A percentile compares a stretch with the other conserved stretches of the same genome.
These are phyloP conservation scores for Teunomyces cretensis DNA, from an alignment of 805 yeast species.

Conservation along the genomic window DNA sequence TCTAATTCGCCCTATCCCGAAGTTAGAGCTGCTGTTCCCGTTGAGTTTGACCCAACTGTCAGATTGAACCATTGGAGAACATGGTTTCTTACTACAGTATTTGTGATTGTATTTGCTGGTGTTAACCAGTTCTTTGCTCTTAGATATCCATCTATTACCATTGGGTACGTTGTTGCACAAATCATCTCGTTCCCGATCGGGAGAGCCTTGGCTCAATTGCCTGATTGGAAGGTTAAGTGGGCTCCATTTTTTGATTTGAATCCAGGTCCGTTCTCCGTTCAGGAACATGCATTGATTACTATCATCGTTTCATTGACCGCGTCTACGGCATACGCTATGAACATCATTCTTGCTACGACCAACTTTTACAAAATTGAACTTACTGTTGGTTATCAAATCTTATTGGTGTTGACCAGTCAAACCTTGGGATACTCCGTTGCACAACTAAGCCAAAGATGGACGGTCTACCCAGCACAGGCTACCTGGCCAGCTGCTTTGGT, in stretches of 20 bases:
- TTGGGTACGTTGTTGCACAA: constrained; percentile 24
- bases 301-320: constrained; percentile 20
- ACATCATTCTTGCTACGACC: constrained; percentile 21
- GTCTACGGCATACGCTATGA: constrained; percentile 22
- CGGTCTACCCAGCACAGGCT: constrained; percentile 51
- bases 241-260: constrained; percentile 19
- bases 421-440: constrained; percentile 31
- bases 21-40: constrained; percentile 21
- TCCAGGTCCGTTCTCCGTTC: constrained; percentile 20
- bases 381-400: constrained; percentile 26
- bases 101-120: constrained; percentile 25
- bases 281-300: constrained; percentile 23
- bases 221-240: constrained; percentile 9
- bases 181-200: constrained; percentile 25
- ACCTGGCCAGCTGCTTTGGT: constrained; percentile 48
- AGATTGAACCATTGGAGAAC: constrained; percentile 20
- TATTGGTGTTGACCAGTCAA: constrained; percentile 23
- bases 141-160: constrained; percentile 24
- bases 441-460: constrained; percentile 27
- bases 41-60: constrained; percentile 16
- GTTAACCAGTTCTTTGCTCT: constrained; percentile 25
- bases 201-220: constrained; percentile 14
- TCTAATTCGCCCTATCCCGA: constrained; percentile 22
- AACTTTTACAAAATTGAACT: constrained; percentile 14
- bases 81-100: constrained; percentile 19